These are phyloP conservation scores for Phaeosphaeriaceae sp. DNA, from an alignment of 2,329 filamentous ascomycete species.

Conservation along the genomic window DNA sequence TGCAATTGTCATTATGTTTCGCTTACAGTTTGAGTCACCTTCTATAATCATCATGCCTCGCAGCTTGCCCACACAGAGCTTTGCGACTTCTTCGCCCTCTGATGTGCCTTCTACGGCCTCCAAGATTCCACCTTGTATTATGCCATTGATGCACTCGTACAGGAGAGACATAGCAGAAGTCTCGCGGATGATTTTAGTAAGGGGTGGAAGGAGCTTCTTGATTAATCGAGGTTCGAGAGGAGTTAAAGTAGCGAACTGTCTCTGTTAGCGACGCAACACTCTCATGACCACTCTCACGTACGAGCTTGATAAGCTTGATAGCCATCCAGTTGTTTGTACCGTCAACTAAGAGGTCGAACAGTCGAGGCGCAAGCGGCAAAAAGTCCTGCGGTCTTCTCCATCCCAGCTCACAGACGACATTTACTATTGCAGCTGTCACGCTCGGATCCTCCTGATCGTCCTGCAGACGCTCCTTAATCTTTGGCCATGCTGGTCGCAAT, in stretches of 20 bases:
- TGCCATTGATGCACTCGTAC: conserved; percentile 98
- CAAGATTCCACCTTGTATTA: conserved; percentile 94
- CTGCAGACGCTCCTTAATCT: conserved; percentile 92
- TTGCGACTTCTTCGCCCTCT: conserved; percentile 90
- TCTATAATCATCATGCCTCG: conserved; percentile 93
- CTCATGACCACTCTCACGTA: conserved; percentile 52
- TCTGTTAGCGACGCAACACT: conserved; percentile 11
- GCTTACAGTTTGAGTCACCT: conserved; percentile 87
- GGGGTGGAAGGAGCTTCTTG: conserved; percentile 86
- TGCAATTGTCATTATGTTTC: conserved; percentile 19
- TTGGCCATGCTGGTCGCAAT: conserved; percentile 90
- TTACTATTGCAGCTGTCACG: conserved; percentile 94
- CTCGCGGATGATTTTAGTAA: conserved; percentile 91
- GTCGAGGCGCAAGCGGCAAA: conserved; percentile 83
- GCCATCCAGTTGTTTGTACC: conserved; percentile 99
- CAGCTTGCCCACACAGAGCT: conserved; percentile 89
- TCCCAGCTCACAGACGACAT: conserved; percentile 94
- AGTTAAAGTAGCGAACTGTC: conserved; percentile 89
- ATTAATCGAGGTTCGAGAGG: conserved; percentile 90
- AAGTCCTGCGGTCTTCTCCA: conserved; percentile 96
- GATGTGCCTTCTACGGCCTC: conserved; percentile 79
- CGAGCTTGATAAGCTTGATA: conserved; percentile 97
- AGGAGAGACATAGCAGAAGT: conserved; percentile 97
- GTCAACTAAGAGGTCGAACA: conserved; percentile 92
- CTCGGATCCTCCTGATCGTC: conserved; percentile 89